Base-by-base conservation (phyloP, 305 asterid genomes). In the Fraxinus angustifolia region DNA sequence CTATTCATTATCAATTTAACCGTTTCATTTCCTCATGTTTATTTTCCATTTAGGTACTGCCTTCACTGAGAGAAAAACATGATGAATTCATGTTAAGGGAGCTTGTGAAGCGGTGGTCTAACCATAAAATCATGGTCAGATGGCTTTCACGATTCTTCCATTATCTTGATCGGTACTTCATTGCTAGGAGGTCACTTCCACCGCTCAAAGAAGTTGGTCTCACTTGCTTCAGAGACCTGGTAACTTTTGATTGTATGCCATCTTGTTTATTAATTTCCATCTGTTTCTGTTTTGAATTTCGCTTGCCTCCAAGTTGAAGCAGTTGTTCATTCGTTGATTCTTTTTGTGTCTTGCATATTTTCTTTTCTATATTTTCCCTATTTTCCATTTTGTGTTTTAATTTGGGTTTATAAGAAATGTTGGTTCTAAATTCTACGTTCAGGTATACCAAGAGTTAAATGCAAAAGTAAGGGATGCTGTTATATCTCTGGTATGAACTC, bases 61-160 rank as follows among this genome's bases (percentile, higher is more conserved):
- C 97, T 78, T 90, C 96, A 68, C 70, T 90, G 75, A 90, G 88
- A 86, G 97, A 93, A 86, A 93, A 91, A 82, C 97, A 93, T 82
- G 97, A 92, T 14, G 97, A 91, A 82, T 92, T 90, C 86, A 87
- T 93, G 97, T 77, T 93, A 87, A 91, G 93, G 80, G 97, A 92
- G 84, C 92, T 93, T 3, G 97, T 93, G 58, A 45, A 82, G 83
- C 86, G 97, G 86, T 93, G 97, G 97, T 85, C 75, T 53, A 93
- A 93, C 85, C 97, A 93, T 79, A 93, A 92, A 87, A 67, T 93
- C 85, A 93, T 93, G 97, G 97, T 93, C 76, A 89, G 91, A 71
- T 93, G 97, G 97, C 91, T 93, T 70, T 93, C 97, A 5, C 84
- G 95, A 76, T 93, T 92, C 90, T 93, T 93, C 85, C 84, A 82